Percentiles rank a stretch among this genome's conserved stretches.
These are phyloP conservation scores for Hortaea werneckii DNA, from an alignment of 2,329 filamentous ascomycete species.

Conservation along the genomic window DNA sequence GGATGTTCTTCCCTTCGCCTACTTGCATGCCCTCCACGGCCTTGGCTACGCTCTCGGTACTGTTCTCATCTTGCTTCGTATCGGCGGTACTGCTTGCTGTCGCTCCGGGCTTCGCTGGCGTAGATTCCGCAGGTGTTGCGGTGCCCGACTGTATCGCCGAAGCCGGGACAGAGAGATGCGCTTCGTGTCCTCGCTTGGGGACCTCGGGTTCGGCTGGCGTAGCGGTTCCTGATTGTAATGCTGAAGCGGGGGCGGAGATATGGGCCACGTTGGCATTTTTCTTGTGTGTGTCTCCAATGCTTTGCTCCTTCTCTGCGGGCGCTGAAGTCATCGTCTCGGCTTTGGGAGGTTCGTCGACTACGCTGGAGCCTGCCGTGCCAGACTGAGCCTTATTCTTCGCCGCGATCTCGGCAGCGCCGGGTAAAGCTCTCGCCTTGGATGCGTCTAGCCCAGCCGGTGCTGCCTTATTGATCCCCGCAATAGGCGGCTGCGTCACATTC, in stretches of 20 bases:
- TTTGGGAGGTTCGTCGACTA: slow-evolving; percentile 8
- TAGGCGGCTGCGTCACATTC: slow-evolving; percentile 6
- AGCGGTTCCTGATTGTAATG: slow-evolving; percentile 21
- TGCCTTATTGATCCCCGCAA: slow-evolving; percentile 14
- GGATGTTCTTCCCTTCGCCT: slow-evolving; percentile 12
- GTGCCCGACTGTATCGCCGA: slow-evolving; percentile 21
- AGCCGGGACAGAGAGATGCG: slow-evolving; percentile 17
- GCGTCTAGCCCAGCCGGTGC: slow-evolving; percentile 8
- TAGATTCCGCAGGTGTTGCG: slow-evolving; percentile 20
- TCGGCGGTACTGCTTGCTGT: too few species aligned
- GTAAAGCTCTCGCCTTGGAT: slow-evolving; percentile 16
- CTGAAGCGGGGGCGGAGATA: slow-evolving; percentile 16
- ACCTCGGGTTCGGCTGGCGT: slow-evolving; percentile 16
- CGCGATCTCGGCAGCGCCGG: slow-evolving; percentile 25
- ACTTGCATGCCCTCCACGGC: slow-evolving; percentile 5
- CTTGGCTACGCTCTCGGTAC: slow-evolving; percentile 2
- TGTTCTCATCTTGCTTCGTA: background rate
- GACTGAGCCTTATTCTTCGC: slow-evolving; percentile 6
- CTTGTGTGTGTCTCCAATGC: slow-evolving; percentile 6
- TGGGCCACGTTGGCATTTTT: slow-evolving; percentile 11
- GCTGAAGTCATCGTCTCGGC: slow-evolving; percentile 20
- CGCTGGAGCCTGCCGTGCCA: background rate
- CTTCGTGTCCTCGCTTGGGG: slow-evolving; percentile 4
- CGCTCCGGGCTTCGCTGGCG: background rate
- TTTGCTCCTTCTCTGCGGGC: slow-evolving; percentile 18